Conservation (phyloP, 345 rosid genomes). For the Leavenworthia alabamica region DNA sequence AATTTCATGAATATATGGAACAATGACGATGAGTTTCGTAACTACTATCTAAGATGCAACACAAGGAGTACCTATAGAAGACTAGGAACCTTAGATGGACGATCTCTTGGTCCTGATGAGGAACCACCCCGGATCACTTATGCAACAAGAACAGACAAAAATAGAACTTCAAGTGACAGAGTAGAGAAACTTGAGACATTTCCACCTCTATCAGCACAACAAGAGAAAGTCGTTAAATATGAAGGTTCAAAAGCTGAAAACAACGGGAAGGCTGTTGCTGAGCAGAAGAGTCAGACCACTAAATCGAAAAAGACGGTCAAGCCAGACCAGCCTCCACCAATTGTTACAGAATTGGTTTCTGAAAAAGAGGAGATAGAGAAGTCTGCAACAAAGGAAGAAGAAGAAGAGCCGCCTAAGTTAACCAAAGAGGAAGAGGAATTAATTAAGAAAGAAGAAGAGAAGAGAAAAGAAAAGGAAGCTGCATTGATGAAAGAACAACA, state of each 20-base stretch:
- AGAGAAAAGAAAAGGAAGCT: constrained; percentile 62
- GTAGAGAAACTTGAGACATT: constrained; percentile 25
- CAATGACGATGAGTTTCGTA: constrained; percentile 54
- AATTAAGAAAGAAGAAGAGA: constrained; percentile 65
- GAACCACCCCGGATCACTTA: constrained; percentile 45
- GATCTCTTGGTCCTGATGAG: constrained; percentile 65
- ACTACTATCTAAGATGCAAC: constrained; percentile 54
- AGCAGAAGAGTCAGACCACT: constrained; percentile 38
- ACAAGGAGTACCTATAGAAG: constrained; percentile 57
- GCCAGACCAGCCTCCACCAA: constrained; percentile 28
- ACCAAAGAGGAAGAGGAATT: constrained; percentile 71
- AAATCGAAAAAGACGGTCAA: constrained; percentile 38
- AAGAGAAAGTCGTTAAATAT: constrained; percentile 26
- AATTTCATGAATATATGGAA: constrained; percentile 61
- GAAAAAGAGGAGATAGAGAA: constrained; percentile 40
- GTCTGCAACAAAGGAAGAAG: constrained; percentile 31
- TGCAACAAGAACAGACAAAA: constrained; percentile 31
- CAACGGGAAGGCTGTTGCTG: constrained; percentile 23
- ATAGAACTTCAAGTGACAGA: constrained; percentile 31
- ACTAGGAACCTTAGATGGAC: constrained; percentile 39
- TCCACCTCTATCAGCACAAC: constrained; percentile 27
- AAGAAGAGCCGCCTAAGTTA: constrained; percentile 46
- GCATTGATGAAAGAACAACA: constrained; percentile 53
- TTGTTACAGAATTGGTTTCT: constrained; percentile 29
- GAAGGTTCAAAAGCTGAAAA: constrained; percentile 36